Evolutionary conservation across 345 rosid genomes (phyloP).

Genomic region (Bruguiera sexangula): DNA sequence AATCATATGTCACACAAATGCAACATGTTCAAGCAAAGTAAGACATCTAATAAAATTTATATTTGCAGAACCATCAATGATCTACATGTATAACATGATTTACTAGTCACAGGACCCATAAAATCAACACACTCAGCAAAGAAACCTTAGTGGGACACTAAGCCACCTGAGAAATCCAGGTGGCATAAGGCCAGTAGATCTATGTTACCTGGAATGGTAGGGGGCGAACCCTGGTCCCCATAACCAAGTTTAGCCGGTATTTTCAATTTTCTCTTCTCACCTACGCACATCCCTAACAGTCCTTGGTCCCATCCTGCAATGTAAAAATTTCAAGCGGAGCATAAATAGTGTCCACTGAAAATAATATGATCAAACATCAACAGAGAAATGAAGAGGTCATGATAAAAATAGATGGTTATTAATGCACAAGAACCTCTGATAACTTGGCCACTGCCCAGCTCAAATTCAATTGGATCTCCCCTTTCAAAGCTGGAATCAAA

Average conservation of each 20-base stretch:
- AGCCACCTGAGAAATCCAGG: background rate
- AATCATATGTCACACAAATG: no score
- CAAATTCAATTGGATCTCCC: constrained; percentile 93
- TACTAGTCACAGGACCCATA: background rate
- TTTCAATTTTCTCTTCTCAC: constrained; percentile 92
- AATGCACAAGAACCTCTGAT: constrained; percentile 63
- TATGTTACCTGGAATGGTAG: constrained; percentile 75
- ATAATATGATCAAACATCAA: background rate
- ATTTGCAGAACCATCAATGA: no score
- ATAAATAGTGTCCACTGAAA: constrained; percentile 6
- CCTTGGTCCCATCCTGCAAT: constrained; percentile 98
- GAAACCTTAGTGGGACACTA: background rate
- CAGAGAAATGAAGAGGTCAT: background rate
- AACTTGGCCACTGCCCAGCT: constrained; percentile 93
- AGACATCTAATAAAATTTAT: no score
- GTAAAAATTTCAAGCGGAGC: background rate
- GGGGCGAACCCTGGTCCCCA: constrained; percentile 88
- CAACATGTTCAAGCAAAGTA: no score
- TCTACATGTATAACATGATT: no score
- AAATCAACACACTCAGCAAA: background rate
- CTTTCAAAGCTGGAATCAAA: constrained; percentile 98
- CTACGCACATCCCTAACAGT: constrained; percentile 74
- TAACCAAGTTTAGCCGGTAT: constrained; percentile 95
- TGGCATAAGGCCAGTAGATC: background rate
- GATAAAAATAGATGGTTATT: background rate